Conservation (phyloP, 192 early-diverging fungal species). For the Gaertneriomyces semiglobifer region DNA sequence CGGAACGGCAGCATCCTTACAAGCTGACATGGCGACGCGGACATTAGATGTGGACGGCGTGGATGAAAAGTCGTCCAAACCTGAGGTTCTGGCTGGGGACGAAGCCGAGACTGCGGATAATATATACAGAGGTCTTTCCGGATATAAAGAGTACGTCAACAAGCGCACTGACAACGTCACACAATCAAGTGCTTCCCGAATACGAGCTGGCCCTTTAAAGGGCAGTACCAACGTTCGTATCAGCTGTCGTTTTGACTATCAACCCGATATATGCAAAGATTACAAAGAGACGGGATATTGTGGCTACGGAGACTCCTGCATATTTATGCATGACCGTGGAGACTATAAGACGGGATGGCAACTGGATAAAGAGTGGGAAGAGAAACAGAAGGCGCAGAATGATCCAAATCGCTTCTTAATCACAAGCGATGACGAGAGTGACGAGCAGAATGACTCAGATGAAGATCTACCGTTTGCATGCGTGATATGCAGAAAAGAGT, state of each 20-base stretch:
- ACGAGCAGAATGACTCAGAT: slow-evolving; percentile 54
- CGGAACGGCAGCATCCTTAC: slow-evolving; percentile 46
- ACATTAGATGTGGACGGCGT: slow-evolving; percentile 50
- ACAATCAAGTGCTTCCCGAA: slow-evolving; percentile 46
- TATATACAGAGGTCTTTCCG: slow-evolving; percentile 66
- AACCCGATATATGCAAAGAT: slow-evolving; percentile 98
- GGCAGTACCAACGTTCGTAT: slow-evolving; percentile 74
- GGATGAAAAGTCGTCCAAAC: slow-evolving; percentile 11
- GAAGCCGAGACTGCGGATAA: slow-evolving; percentile 40
- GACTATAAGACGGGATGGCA: slow-evolving; percentile 97
- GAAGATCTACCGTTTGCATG: slow-evolving; percentile 95
- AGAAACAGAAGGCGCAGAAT: slow-evolving; percentile 47
- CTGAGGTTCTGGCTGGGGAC: slow-evolving; percentile 27
- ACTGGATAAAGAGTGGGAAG: slow-evolving; percentile 97
- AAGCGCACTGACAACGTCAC: slow-evolving; percentile 57
- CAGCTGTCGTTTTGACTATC: slow-evolving; percentile 88
- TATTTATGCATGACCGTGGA: slow-evolving; percentile 95
- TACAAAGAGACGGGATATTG: slow-evolving; percentile 78
- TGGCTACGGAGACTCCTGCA: slow-evolving; percentile 97
- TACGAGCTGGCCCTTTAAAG: slow-evolving; percentile 68
- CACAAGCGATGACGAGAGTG: slow-evolving; percentile 45
- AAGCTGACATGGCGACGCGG: slow-evolving; percentile 41
- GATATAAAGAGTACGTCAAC: slow-evolving; percentile 68
- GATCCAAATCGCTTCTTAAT: slow-evolving; percentile 49
- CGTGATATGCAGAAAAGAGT: slow-evolving; percentile 85